Evolutionary conservation across 164 flowering plant genomes (phyloP), one percentile per base, ranked within the genome.

Genomic region (Cinnamomum chago): DNA sequence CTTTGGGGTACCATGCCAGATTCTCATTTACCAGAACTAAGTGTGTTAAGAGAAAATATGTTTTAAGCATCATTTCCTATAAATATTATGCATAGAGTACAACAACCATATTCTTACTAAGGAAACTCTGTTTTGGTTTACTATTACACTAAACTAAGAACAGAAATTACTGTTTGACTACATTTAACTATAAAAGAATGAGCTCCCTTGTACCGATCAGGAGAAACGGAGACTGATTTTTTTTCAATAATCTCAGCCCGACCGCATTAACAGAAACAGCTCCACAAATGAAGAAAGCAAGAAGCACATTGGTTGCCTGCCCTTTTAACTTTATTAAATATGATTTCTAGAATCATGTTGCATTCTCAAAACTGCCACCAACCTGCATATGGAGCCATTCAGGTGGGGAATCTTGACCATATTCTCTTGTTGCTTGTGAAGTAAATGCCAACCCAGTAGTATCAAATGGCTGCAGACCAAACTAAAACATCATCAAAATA

Each of bases 361-460:
- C 70, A 79, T 92, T 82, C 77, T 88, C 92, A 74, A 90, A 91
- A 79, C 78, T 82, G 50, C 89, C 84, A 76, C 97, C 95, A 60
- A 89, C 79, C 82, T 92, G 98, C 98, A 92, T 93, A 75, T 91
- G 97, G 66, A 95, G 85, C 94, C 97, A 90, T 70, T 90, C 92
- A 0, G 85, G 75, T 72, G 87, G 85, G 33, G 90, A 78, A 73
- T 87, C 92, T 75, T 81, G 82, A 20, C 72, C 80, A 70, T 79
- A 89, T 65, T 86, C 92, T 72, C 87, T 81, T 30, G 90, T 50
- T 25, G 85, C 80, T 82, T 88, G 93, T 62, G 93, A 83, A 65
- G 79, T 81, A 76, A 79, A 88, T 52, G 79, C 80, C 83, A 87
- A 51, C 1, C 83, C 88, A 58, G 87, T 64, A 40, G 85, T 79